Base-by-base conservation (phyloP, 257 asterid species). In the Nicotiana knightiana region DNA sequence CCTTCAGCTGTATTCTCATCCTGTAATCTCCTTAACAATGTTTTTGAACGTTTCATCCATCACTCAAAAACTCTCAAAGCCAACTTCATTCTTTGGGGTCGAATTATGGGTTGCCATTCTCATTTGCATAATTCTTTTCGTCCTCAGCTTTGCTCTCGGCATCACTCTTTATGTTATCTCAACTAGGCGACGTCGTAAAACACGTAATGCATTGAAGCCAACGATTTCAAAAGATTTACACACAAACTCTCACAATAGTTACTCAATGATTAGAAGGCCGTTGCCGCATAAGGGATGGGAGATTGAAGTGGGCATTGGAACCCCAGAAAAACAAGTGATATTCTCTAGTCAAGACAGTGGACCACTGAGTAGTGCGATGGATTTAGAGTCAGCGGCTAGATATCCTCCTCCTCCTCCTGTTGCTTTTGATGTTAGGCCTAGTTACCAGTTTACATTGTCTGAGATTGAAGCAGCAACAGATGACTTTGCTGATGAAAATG, bases 391-490 rank as follows among this genome's bases (percentile, higher is more conserved):
- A 1, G 48, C 12, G 6, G 81, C 13, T 1, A 21, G 18, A 63
- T 28, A 26, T 63, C 18, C 16, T 28, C 68, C 26, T 26, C 37
- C n/a, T 63, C 18, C n/a, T 63, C 18, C 18, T 63, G n/a, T 63
- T 63, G 39, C 37, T 63, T 64, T 53, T 15, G 68, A 77, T 17
- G 35, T 9, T 8, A 59, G 78, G 63, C 59, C 82, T 10, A 81
- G 85, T 21, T 57, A 77, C 55, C 82, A 33, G 32, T 89, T 81
- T 32, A 71, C 81, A 3, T 39, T 87, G 53, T 68, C 39, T 26
- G 96, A 93, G 82, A 87, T 91, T 73, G 90, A 87, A 65, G 82
- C 37, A 17, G 94, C 92, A 9, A 89, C 94, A 1, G 51, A 85
- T 78, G 87, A 89, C 35, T 83, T 91, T 9, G 81, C 86, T 0